Percentiles rank a stretch among this genome's conserved stretches.
Conservation (phyloP, 2,329 filamentous ascomycete species). For the Nemania sp. region DNA sequence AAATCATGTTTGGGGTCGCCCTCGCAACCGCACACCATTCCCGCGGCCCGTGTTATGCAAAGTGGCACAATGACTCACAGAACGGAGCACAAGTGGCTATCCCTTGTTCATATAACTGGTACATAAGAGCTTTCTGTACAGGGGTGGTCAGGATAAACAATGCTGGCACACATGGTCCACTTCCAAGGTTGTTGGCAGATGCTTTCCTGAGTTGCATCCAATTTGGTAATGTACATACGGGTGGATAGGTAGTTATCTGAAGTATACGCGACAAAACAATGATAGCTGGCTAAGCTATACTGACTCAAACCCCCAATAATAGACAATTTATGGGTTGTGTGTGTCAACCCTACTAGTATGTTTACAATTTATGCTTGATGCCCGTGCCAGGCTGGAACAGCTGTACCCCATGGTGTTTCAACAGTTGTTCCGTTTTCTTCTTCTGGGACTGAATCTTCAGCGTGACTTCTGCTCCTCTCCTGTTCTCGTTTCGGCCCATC, state of each 20-base stretch:
- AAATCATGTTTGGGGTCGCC: constrained; percentile 27
- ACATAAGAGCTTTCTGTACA: neutral
- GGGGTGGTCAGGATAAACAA: constrained; percentile 9
- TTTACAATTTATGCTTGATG: constrained; percentile 56
- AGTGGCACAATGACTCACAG: constrained; percentile 40
- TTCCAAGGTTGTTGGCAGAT: no score
- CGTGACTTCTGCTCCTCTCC: constrained; percentile 63
- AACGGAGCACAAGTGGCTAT: constrained; percentile 25
- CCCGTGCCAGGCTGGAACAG: constrained; percentile 55
- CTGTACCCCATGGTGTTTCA: constrained; percentile 60
- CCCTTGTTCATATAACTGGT: constrained; percentile 30
- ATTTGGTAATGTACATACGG: no score
- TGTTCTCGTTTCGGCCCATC: constrained; percentile 81
- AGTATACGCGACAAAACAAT: no score
- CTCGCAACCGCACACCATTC: constrained; percentile 35
- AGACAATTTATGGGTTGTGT: constrained; percentile 7
- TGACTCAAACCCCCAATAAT: constrained; percentile 14
- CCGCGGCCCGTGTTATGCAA: constrained; percentile 36
- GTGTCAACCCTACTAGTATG: constrained; percentile 1
- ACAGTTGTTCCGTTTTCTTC: constrained; percentile 66
- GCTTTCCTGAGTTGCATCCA: no score
- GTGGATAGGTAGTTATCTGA: no score
- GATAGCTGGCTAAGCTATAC: neutral
- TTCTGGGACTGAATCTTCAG: constrained; percentile 67
- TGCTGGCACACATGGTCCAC: no score